phyloP scores from a whole-genome alignment of 164 flowering plant genomes.

The Kingdonia uniflora region DNA sequence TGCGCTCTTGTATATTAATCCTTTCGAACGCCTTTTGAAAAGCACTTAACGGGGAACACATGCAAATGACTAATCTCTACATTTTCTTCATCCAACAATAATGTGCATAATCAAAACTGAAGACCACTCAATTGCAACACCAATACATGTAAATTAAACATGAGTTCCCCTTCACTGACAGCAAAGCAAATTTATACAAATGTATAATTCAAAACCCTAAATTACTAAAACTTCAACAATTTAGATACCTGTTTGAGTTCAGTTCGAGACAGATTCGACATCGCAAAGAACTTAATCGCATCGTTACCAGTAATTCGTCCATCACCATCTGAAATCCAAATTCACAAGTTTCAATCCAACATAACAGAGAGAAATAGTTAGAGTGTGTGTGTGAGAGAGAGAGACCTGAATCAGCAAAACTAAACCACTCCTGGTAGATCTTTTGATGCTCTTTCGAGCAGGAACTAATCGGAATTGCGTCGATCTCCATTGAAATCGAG shows the following conservation, averaged over 20 bases:
- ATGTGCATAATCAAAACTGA: no score
- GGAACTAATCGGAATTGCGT: constrained; percentile 35
- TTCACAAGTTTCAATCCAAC: neutral
- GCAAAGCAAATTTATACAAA: no score
- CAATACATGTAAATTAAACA: no score
- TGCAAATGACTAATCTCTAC: no score
- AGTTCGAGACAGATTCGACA: constrained; percentile 70
- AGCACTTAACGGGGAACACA: no score
- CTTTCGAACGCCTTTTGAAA: no score
- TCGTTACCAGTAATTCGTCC: constrained; percentile 81
- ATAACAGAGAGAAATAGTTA: neutral
- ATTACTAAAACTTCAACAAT: neutral
- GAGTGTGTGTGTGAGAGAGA: neutral
- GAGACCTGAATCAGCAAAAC: constrained; percentile 71
- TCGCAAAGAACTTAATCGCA: constrained; percentile 73
- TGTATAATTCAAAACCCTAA: neutral
- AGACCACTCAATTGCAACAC: no score
- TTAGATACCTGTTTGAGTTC: constrained; percentile 78
- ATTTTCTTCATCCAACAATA: no score
- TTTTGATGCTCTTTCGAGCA: constrained; percentile 80
- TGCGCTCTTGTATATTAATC: no score
- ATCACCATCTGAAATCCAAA: constrained; percentile 50
- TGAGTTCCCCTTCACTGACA: no score
- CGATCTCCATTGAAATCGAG: constrained; percentile 49
- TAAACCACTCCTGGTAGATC: constrained; percentile 84